phyloP scores from a whole-genome alignment of 1,284 basidiomycete genomes.

The Rhodotorula glutinis region DNA sequence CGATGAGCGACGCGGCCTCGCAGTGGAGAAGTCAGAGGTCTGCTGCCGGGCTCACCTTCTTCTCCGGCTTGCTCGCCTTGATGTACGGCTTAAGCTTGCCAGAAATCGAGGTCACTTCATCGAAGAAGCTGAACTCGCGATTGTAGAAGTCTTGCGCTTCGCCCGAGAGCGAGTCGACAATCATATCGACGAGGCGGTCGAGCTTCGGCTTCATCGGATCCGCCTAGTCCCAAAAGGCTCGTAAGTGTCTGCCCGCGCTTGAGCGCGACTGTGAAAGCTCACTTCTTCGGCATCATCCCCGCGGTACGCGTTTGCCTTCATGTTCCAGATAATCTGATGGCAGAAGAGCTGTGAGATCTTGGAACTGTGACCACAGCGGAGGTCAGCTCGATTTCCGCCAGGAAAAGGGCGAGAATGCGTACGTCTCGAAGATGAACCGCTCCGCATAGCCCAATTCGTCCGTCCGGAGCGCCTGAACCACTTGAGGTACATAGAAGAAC shows the following conservation, averaged over 20 bases:
- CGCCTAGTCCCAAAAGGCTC: conserved; percentile 55
- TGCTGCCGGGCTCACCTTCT: conserved; percentile 63
- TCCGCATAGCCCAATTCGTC: conserved; percentile 83
- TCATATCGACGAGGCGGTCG: conserved; percentile 78
- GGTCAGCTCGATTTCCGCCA: neutral
- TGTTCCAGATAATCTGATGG: conserved; percentile 99
- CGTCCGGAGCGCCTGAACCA: conserved; percentile 89
- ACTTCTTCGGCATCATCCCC: conserved; percentile 83
- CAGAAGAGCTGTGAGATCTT: conserved; percentile 98
- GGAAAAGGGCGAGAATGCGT: neutral
- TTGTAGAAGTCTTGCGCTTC: conserved; percentile 88
- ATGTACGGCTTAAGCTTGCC: conserved; percentile 97
- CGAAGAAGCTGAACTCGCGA: conserved; percentile 93
- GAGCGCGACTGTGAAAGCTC: conserved; percentile 41
- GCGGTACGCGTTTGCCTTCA: conserved; percentile 97
- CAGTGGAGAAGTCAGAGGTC: too few species aligned
- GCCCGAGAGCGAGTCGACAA: conserved; percentile 84
- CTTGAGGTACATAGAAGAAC: conserved; percentile 99
- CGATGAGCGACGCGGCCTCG: too few species aligned
- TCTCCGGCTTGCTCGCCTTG: conserved; percentile 92
- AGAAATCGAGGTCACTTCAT: conserved; percentile 94
- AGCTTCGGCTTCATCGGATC: conserved; percentile 92
- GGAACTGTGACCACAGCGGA: conserved; percentile 50
- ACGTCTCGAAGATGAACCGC: conserved; percentile 91
- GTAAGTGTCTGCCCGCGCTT: conserved; percentile 1